Evolutionary conservation across 192 early-diverging fungal genomes (phyloP), one percentile per base, ranked within the genome.

Genomic region (Dimargaris xerosporica): DNA sequence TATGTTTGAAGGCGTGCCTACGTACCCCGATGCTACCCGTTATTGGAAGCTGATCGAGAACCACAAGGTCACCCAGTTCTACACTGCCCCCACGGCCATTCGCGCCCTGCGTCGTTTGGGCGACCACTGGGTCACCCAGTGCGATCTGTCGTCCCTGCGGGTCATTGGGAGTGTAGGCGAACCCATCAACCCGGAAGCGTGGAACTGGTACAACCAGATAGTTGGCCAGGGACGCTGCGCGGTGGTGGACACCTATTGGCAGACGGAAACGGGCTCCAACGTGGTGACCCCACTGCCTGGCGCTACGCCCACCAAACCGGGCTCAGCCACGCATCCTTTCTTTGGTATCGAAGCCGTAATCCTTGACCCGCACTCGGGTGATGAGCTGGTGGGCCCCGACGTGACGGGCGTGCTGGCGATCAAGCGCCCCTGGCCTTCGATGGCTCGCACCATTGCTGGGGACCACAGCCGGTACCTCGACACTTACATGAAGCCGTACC

Each of bases 131-230:
- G 29, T 59, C 3, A 29, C 13, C 23, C 56, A 29, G 31, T 59
- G 29, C 76, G 85, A 90, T 51, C 77, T 98, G 55, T 83, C 82
- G 31, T 80, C 84, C 19, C 82, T 98, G 58, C 84, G 92, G 64
- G 85, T 96, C 39, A 83, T 98, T 31, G 94, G 93, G 47, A 88
- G 90, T 19, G 94, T 98, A 15, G 94, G 94, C 59, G 94, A 98
- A 73, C 94, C 94, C 54, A 98, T 98, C 75, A 93, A 96, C 71
- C 91, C 93, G 45, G 91, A 96, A 66, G 93, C 94, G 21, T 98
- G 94, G 94, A 75, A 82, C 65, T 98, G 94, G 94, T 98, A 98
- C 77, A 79, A 91, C 79, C 80, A 85, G 55, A 91, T 89, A 28
- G 79, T 88, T 30, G 93, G 92, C 31, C 80, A 86, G 60, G 78